Conservation (phyloP, 78 protist species). For the Chrysochromulina parva region DNA sequence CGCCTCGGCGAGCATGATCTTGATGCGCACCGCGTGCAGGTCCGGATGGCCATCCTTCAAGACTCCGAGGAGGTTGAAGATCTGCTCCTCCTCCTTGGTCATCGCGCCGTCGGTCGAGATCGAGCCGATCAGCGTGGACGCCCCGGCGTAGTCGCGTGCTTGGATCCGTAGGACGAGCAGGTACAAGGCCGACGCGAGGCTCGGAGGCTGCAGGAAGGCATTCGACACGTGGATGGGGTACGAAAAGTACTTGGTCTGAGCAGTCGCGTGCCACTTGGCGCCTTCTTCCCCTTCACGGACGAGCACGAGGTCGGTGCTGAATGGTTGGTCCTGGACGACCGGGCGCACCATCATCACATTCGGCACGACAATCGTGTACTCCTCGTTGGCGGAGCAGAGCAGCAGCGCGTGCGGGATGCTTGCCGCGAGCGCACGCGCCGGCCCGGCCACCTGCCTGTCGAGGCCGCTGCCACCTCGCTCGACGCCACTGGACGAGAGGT, state of each 20-base stretch:
- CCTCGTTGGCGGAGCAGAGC: constrained; percentile 5
- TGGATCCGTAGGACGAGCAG: constrained; percentile 38
- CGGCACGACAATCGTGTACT: constrained; percentile 4
- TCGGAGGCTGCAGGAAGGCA: constrained; percentile 17
- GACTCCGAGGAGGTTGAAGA: background rate
- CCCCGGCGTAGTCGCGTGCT: constrained; percentile 41
- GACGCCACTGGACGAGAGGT: background rate
- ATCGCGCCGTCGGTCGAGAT: background rate
- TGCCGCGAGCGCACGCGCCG: background rate
- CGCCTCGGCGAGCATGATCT: background rate
- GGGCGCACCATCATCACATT: background rate
- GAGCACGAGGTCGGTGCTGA: constrained; percentile 51
- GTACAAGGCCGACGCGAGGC: constrained; percentile 50
- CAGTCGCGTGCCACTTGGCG: background rate
- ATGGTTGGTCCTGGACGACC: constrained; percentile 10
- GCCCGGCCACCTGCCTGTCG: too few relatives aligned
- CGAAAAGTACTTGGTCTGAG: constrained; percentile 13
- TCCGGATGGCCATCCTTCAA: constrained; percentile 34
- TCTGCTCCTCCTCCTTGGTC: background rate
- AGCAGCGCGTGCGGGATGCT: constrained; percentile 49
- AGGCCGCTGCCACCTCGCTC: too few relatives aligned
- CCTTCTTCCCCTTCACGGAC: background rate
- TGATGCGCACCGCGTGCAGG: constrained; percentile 49
- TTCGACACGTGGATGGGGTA: constrained; percentile 45
- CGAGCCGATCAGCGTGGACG: constrained; percentile 36